These are phyloP conservation scores for Ascochyta clinopodiicola DNA, from an alignment of 2,329 filamentous ascomycete species.

Conservation along the genomic window DNA sequence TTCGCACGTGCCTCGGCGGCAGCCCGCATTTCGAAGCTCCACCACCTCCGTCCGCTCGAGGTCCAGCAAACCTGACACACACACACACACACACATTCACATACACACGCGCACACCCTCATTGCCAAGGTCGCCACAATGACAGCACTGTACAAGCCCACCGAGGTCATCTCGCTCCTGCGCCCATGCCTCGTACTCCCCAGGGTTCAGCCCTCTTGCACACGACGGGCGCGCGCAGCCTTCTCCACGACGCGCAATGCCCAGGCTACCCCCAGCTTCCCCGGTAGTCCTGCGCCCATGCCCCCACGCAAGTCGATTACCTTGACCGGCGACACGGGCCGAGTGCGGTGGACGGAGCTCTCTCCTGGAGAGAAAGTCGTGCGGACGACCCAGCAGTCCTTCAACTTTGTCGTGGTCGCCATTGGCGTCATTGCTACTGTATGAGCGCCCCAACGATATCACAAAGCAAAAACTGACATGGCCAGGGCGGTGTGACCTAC, in stretches of 20 bases:
- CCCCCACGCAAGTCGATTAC: conserved; percentile 75
- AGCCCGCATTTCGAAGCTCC: conserved; percentile 25
- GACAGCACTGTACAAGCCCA: conserved; percentile 39
- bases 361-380: conserved; percentile 79
- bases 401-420: conserved; percentile 82
- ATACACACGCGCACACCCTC: neutral
- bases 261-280: conserved; percentile 40
- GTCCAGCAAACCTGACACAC: neutral
- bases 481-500: conserved; percentile 71
- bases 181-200: conserved; percentile 33
- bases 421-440: conserved; percentile 79
- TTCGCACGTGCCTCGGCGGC: conserved; percentile 21
- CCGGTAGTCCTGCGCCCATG: conserved; percentile 37
- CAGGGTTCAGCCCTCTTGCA: conserved; percentile 24
- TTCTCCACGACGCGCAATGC: conserved; percentile 36
- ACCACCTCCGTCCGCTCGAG: conserved; percentile 6
- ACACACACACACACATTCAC: neutral
- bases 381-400: conserved; percentile 85
- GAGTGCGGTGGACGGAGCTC: conserved; percentile 80
- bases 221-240: conserved; percentile 22
- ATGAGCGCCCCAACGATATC: conserved; percentile 35
- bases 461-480: neutral
- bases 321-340: conserved; percentile 83
- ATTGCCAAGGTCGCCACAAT: conserved; percentile 21
- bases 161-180: conserved; percentile 41